A percentile compares a stretch with the other conserved stretches of the same genome.
Conservation (phyloP, 108 stramenopile species). For the Skeletonema marinoi region DNA sequence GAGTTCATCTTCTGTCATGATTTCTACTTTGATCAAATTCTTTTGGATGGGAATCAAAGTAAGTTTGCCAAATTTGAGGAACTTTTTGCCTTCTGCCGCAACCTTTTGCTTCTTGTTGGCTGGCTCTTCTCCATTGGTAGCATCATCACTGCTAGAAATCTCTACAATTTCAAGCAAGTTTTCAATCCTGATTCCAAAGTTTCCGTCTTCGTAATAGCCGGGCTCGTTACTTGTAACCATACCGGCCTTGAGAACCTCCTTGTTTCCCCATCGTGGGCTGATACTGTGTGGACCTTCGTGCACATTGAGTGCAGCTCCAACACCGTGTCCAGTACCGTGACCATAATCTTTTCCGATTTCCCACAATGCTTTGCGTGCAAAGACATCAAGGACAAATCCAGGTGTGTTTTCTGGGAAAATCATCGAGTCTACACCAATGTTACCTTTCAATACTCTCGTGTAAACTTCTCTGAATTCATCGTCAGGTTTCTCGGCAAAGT, state of each 20-base stretch:
- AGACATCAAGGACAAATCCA: slow-evolving; percentile 93
- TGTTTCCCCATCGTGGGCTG: slow-evolving; percentile 70
- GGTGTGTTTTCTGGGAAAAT: slow-evolving; percentile 95
- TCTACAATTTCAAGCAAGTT: slow-evolving; percentile 80
- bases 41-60: slow-evolving; percentile 93
- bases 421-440: slow-evolving; percentile 91
- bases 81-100: slow-evolving; percentile 60
- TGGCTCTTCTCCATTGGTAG: slow-evolving; percentile 37
- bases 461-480: slow-evolving; percentile 77
- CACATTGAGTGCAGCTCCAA: slow-evolving; percentile 96
- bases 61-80: slow-evolving; percentile 76
- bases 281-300: slow-evolving; percentile 95
- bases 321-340: slow-evolving; percentile 98
- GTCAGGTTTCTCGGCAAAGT: slow-evolving; percentile 85
- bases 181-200: slow-evolving; percentile 96
- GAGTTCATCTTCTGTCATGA: slow-evolving; percentile 77
- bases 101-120: slow-evolving; percentile 35
- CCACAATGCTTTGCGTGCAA: slow-evolving; percentile 93
- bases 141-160: slow-evolving; percentile 33
- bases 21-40: slow-evolving; percentile 72
- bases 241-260: slow-evolving; percentile 84
- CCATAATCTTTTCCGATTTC: slow-evolving; percentile 91
- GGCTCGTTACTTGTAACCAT: slow-evolving; percentile 98
- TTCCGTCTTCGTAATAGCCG: slow-evolving; percentile 95
- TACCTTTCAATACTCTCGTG: slow-evolving; percentile 95